Conservation (phyloP, 2,329 filamentous ascomycete species). For the Zopfia rhizophila region DNA sequence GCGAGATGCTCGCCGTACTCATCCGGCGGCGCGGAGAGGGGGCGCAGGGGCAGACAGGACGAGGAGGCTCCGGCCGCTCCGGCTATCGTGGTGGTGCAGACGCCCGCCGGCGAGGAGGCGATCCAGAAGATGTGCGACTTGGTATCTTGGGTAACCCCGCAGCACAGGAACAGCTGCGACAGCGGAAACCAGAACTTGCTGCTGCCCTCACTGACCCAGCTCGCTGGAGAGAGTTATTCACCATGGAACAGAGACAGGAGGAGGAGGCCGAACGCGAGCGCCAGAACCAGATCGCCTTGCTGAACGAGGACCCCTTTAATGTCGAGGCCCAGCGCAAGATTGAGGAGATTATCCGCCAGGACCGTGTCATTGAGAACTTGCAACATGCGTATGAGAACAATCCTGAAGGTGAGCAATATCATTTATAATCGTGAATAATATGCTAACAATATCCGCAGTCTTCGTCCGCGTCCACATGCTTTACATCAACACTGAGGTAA, state of each 20-base stretch:
- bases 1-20: constrained; percentile 92
- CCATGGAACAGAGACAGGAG: constrained; percentile 74
- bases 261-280: constrained; percentile 78
- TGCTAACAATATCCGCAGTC: constrained; percentile 63
- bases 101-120: constrained; percentile 44
- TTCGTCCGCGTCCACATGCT: constrained; percentile 96
- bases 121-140: constrained; percentile 84
- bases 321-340: constrained; percentile 90
- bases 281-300: constrained; percentile 80
- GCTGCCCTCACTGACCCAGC: constrained; percentile 78
- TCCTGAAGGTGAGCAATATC: constrained; percentile 78
- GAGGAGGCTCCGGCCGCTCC: constrained; percentile 3
- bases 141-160: constrained; percentile 83
- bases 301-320: constrained; percentile 96
- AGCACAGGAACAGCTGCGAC: constrained; percentile 75
- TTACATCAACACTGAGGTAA: constrained; percentile 95
- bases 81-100: constrained; percentile 4
- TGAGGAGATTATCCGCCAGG: constrained; percentile 95
- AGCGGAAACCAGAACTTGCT: constrained; percentile 80
- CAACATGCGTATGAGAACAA: constrained; percentile 98
- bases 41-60: constrained; percentile 30
- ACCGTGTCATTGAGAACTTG: constrained; percentile 92
- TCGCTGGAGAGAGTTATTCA: constrained; percentile 78
- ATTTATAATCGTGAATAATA: neutral
- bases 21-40: constrained; percentile 59